These are phyloP conservation scores for Mycena olivaceomarginata DNA, from an alignment of 768 basidiomycete genomes.

Conservation along the genomic window DNA sequence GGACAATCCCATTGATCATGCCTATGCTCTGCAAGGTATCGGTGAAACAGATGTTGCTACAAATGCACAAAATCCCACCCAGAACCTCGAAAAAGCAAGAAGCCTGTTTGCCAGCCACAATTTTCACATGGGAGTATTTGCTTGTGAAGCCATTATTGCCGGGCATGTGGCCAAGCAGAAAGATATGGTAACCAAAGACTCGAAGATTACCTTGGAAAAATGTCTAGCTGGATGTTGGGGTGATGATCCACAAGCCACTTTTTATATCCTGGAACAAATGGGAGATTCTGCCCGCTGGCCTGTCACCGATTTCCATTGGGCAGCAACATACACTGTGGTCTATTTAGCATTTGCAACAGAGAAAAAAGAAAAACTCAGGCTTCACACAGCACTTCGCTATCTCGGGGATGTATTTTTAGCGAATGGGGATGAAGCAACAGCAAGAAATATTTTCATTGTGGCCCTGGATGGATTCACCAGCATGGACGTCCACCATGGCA, in stretches of 20 bases:
- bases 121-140: neutral
- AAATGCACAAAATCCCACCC: neutral
- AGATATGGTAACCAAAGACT: neutral
- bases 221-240: neutral
- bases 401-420: neutral
- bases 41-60: neutral
- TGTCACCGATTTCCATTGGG: neutral
- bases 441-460: neutral
- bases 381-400: neutral
- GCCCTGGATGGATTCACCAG: slow-evolving; percentile 2
- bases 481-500: slow-evolving; percentile 7
- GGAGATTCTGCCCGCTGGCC: neutral
- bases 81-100: neutral
- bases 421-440: neutral
- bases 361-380: neutral
- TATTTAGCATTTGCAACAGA: neutral
- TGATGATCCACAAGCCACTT: neutral
- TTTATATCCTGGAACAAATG: neutral
- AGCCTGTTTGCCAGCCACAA: neutral
- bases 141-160: neutral
- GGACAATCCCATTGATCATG: neutral
- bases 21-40: neutral
- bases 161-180: neutral
- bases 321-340: neutral
- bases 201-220: neutral